phyloP scores from a whole-genome alignment of 2,329 filamentous ascomycete genomes.

The Ilyonectria sp. region DNA sequence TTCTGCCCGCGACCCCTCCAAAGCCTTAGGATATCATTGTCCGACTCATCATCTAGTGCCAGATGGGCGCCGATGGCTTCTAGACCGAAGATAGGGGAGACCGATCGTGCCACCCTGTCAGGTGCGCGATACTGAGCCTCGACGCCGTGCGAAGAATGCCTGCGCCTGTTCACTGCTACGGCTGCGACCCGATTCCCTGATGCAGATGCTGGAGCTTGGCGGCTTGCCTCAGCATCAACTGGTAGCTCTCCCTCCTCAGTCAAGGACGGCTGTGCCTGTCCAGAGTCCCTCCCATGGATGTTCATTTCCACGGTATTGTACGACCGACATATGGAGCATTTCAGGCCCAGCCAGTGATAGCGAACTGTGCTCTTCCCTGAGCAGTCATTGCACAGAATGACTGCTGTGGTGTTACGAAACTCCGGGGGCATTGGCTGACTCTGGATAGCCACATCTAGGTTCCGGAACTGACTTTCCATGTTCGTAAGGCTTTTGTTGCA shows the following conservation, averaged over 20 bases:
- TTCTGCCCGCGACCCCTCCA: slow-evolving; percentile 65
- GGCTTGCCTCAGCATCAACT: slow-evolving; percentile 12
- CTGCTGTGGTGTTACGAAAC: slow-evolving; percentile 83
- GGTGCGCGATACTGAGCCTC: slow-evolving; percentile 53
- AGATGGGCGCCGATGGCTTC: slow-evolving; percentile 47
- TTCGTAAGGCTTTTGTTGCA: slow-evolving; percentile 98
- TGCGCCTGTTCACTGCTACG: slow-evolving; percentile 49
- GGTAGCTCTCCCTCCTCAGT: slow-evolving; percentile 42
- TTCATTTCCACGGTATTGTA: slow-evolving; percentile 79
- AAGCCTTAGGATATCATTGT: slow-evolving; percentile 71
- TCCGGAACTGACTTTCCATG: slow-evolving; percentile 96
- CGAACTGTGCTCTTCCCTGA: slow-evolving; percentile 86
- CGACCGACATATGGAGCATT: slow-evolving; percentile 82
- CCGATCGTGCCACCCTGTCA: slow-evolving; percentile 62
- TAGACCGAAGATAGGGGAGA: slow-evolving; percentile 56
- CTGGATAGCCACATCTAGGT: slow-evolving; percentile 88
- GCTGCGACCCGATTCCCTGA: slow-evolving; percentile 35
- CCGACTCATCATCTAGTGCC: slow-evolving; percentile 62
- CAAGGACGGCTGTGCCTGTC: slow-evolving; percentile 45
- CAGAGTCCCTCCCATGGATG: slow-evolving; percentile 64
- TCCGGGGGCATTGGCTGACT: slow-evolving; percentile 93
- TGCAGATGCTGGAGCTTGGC: slow-evolving; percentile 30
- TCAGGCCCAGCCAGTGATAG: slow-evolving; percentile 96
- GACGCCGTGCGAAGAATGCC: slow-evolving; percentile 57
- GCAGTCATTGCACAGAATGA: slow-evolving; percentile 96